Evolutionary conservation across 2,329 filamentous ascomycete genomes (phyloP).

Genomic region (Fusarium brevicatenulatum): DNA sequence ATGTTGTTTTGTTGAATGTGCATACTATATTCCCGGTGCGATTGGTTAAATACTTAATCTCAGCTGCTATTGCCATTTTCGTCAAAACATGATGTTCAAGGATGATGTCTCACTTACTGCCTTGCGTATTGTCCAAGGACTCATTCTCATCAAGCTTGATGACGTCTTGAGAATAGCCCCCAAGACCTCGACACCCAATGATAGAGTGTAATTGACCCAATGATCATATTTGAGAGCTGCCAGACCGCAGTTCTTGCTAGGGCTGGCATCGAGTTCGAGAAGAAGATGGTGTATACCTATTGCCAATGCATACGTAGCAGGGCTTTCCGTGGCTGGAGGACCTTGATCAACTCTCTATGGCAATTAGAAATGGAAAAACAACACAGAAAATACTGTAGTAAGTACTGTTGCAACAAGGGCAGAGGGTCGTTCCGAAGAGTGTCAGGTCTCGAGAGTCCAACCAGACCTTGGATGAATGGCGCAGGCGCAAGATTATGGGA

Average conservation of each 20-base stretch:
- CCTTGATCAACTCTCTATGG: conserved; percentile 76
- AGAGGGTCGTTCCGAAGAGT: conserved; percentile 87
- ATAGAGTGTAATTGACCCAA: conserved; percentile 76
- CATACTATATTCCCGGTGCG: background rate
- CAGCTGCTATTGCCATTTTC: background rate
- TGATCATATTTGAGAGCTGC: conserved; percentile 75
- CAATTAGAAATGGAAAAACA: conserved; percentile 69
- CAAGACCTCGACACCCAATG: conserved; percentile 42
- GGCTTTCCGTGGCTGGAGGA: conserved; percentile 78
- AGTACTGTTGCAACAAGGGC: conserved; percentile 84
- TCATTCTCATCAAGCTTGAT: conserved; percentile 60
- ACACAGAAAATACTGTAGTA: conserved; percentile 77
- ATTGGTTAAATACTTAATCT: background rate
- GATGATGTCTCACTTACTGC: background rate
- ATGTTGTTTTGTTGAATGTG: background rate
- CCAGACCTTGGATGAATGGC: conserved; percentile 78
- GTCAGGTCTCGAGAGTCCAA: conserved; percentile 79
- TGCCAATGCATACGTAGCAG: conserved; percentile 79
- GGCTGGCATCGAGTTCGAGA: background rate
- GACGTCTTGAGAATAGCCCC: conserved; percentile 69
- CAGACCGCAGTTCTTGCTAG: conserved; percentile 68
- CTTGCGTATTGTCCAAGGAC: background rate
- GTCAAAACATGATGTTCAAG: background rate
- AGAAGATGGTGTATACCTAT: conserved; percentile 15
- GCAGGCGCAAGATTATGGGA: conserved; percentile 72